Evolutionary conservation across 768 basidiomycete genomes (phyloP), one percentile per base, ranked within the genome.

Genomic region (Cystofilobasidium ferigula): DNA sequence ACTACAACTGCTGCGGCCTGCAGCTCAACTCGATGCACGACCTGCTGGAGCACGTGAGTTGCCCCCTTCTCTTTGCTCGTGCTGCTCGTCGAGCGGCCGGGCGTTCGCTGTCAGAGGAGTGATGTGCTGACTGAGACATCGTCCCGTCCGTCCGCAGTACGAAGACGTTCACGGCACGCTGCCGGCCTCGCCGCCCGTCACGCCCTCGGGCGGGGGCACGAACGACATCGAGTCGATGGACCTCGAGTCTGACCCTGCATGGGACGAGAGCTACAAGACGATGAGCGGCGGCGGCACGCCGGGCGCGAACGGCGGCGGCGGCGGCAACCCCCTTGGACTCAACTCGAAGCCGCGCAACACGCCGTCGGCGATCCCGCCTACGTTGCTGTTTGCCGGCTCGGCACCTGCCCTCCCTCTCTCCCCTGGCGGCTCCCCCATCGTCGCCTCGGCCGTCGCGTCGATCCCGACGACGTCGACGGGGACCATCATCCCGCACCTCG

Each of bases 1-100:
- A 94, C 74, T 95, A 90, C 78, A 84, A 85, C 1, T 95, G 92
- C 77, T 95, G 91, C 73, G 90, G 90, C 9, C 78, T 86, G 61
- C 82, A 85, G 69, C 81, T 89, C 18, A 79, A 80, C 36, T 87
- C 88, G 73, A 81, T 88, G 1, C 86, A 88, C 69, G 86, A 88
- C 4, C 84, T 94, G 18, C 82, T 94, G 3, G 89, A 93, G 76
- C 91, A 94, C 73, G 67, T 68, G 63, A n/a, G 67, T 8, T 64
- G 28, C 22, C 22, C 43, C 35, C 36, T 20, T 35, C 38, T 42
- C 36, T 16, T 4, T 26, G 24, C 22, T 57, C 54, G 9, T 54
- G 1, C 14, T 53, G n/a, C 40, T 30, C n/a, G 35, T 10, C 62
- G 22, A n/a, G n/a, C n/a, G n/a, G n/a, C n/a, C 28, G 9, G 14